Conservation (phyloP, 176 grass and related monocot genomes). For the Hordeum vulgare region MorexV3_pseudomolecules_assembly NC_058520.1:282873718-282874217, state of each 20-base stretch:
- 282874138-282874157: not conserved
- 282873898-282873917: constrained; percentile 97
- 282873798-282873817: not conserved
- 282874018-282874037: not conserved
- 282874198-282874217: not conserved
- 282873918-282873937: constrained; percentile 70
- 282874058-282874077: not conserved
- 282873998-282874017: not conserved
- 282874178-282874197: not conserved
- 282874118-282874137: not conserved
- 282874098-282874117: not conserved
- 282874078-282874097: not conserved
- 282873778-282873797: constrained; percentile 8
- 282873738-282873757: constrained; percentile 82
- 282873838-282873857: constrained; percentile 22
- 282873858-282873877: constrained; percentile 99
- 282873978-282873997: constrained; percentile 7
- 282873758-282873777: constrained; percentile 25
- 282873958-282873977: constrained; percentile 22
- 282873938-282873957: constrained; percentile 9
- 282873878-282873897: constrained; percentile 94
- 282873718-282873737: constrained; percentile 98
- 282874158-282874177: not conserved
- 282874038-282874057: not conserved
- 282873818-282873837: constrained; percentile 1